Conservation (phyloP, 345 rosid genomes). For the Lepidium didymum region DNA sequence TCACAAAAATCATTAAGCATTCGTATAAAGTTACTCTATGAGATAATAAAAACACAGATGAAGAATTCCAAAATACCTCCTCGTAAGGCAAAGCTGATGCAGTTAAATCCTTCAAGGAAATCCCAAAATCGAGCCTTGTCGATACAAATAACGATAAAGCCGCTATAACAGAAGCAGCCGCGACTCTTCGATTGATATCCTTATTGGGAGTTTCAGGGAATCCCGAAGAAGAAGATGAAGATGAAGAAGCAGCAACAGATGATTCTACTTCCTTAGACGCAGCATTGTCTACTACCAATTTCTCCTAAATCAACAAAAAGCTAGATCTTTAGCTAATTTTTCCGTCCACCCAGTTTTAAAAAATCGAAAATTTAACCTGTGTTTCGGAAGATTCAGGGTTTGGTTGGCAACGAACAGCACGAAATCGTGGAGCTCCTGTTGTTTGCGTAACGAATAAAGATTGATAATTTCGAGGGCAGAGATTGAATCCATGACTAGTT, state of each 20-base stretch:
- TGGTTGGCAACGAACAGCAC: conserved; percentile 20
- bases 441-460: conserved; percentile 3
- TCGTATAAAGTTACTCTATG: not conserved
- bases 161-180: conserved; percentile 41
- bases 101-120: conserved; percentile 69
- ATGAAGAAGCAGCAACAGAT: not conserved
- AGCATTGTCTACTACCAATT: conserved; percentile 24
- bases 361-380: conserved; percentile 6
- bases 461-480: conserved; percentile 5
- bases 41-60: not conserved
- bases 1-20: not conserved
- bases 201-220: conserved; percentile 60
- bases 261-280: conserved; percentile 6
- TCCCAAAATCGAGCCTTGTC: conserved; percentile 61
- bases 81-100: conserved; percentile 67
- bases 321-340: not conserved
- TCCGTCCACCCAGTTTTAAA: not conserved
- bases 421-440: conserved; percentile 8
- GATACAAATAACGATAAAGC: conserved; percentile 60
- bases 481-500: conserved; percentile 4
- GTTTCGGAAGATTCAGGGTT: conserved; percentile 21
- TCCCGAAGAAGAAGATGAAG: conserved; percentile 27
- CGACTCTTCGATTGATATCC: conserved; percentile 48
- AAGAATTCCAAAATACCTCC: conserved; percentile 36
- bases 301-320: conserved; percentile 39